Conservation (phyloP, 257 asterid species). For the Prunella vulgaris region DNA sequence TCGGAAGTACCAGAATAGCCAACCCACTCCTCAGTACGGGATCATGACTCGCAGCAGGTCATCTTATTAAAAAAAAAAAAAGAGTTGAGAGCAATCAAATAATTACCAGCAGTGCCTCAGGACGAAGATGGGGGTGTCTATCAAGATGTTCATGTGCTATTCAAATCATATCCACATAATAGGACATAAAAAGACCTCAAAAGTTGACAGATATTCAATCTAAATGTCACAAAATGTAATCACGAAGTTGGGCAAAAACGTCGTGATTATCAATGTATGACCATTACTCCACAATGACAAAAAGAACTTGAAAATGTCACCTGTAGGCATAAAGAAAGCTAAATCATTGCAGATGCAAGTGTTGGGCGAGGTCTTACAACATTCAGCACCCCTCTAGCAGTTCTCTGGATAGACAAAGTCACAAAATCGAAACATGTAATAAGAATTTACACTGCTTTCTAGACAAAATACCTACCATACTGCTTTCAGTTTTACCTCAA, state of each 20-base stretch:
- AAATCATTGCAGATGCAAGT: conserved; percentile 44
- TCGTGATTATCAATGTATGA: background rate
- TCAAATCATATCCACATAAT: background rate
- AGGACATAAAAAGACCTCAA: background rate
- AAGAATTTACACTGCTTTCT: background rate
- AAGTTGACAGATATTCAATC: background rate
- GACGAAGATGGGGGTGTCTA: background rate
- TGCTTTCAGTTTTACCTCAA: conserved; percentile 52
- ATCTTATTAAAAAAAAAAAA: background rate
- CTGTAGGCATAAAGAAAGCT: background rate
- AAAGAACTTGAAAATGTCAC: conserved; percentile 16
- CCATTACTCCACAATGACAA: background rate
- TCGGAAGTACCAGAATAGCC: conserved; percentile 3
- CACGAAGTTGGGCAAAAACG: no score
- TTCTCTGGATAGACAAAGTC: conserved; percentile 57
- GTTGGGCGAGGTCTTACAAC: conserved; percentile 80
- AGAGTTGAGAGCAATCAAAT: conserved; percentile 6
- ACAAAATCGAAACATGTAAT: conserved; percentile 11
- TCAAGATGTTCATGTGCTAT: background rate
- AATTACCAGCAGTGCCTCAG: conserved; percentile 21
- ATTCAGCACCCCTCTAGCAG: conserved; percentile 91
- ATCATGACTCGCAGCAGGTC: background rate
- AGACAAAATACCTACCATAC: background rate
- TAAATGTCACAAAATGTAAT: no score
- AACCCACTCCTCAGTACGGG: background rate